These are phyloP conservation scores for Arthrobotrys megalospora DNA, from an alignment of 2,329 filamentous ascomycete species.

Conservation along the genomic window DNA sequence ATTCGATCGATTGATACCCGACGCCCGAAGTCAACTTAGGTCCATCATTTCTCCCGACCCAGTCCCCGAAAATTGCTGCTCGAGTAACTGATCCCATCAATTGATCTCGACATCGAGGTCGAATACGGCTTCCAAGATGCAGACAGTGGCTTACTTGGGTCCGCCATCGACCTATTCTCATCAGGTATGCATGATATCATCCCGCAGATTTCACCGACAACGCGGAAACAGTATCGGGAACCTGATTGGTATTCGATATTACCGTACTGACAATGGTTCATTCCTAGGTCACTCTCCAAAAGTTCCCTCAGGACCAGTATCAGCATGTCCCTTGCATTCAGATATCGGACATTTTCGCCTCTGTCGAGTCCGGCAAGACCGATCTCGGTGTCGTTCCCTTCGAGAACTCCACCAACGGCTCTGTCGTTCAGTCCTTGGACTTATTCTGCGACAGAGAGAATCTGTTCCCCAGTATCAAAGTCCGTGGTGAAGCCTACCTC, in stretches of 20 bases:
- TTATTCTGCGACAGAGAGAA: slow-evolving; percentile 82
- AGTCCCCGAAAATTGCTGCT: not conserved
- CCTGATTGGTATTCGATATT: not conserved
- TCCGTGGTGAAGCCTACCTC: slow-evolving; percentile 88
- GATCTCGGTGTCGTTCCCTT: slow-evolving; percentile 88
- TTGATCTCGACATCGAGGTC: slow-evolving; percentile 7
- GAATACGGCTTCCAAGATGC: slow-evolving; percentile 53
- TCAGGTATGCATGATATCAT: slow-evolving; percentile 71
- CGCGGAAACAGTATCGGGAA: not conserved
- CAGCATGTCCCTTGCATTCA: slow-evolving; percentile 36
- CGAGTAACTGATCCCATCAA: slow-evolving; percentile 42
- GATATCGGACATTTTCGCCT: slow-evolving; percentile 80
- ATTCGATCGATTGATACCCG: not conserved
- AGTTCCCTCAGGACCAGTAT: slow-evolving; percentile 65
- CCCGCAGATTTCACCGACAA: slow-evolving; percentile 9
- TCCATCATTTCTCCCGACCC: not conserved
- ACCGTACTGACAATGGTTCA: slow-evolving; percentile 8
- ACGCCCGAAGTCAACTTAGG: not conserved
- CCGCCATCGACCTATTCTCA: slow-evolving; percentile 79
- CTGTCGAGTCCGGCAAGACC: slow-evolving; percentile 78
- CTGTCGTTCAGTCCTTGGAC: slow-evolving; percentile 90
- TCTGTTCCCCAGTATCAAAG: slow-evolving; percentile 77
- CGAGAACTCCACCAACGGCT: slow-evolving; percentile 96
- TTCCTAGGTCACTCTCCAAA: slow-evolving; percentile 65
- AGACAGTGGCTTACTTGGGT: slow-evolving; percentile 74